phyloP scores from a whole-genome alignment of 352 stramenopile species.

The Globisporangium viniferum region DNA sequence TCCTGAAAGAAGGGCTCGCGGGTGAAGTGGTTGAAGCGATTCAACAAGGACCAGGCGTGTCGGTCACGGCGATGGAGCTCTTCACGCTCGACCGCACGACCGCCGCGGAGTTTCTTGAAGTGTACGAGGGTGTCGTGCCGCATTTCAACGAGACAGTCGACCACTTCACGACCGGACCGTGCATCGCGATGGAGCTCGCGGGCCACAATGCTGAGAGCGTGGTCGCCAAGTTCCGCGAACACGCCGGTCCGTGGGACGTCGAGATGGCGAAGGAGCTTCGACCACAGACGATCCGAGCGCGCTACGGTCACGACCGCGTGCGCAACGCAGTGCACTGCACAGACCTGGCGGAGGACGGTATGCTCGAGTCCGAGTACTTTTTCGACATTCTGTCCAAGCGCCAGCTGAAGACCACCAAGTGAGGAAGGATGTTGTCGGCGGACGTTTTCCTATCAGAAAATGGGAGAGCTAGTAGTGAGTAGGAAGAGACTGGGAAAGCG shows the following conservation, averaged over 20 bases:
- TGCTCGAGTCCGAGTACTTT: constrained; percentile 91
- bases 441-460: not conserved
- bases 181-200: constrained; percentile 89
- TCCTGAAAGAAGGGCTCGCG: constrained; percentile 81
- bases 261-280: constrained; percentile 92
- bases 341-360: constrained; percentile 88
- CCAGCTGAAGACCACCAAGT: constrained; percentile 22
- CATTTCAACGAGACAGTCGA: constrained; percentile 89
- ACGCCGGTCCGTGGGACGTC: constrained; percentile 88
- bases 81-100: constrained; percentile 87
- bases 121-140: constrained; percentile 90
- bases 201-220: constrained; percentile 51
- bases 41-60: constrained; percentile 54
- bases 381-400: constrained; percentile 90
- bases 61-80: constrained; percentile 85
- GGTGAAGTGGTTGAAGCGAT: constrained; percentile 87
- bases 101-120: constrained; percentile 90
- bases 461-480: not conserved
- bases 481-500: not conserved
- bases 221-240: constrained; percentile 73
- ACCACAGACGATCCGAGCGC: constrained; percentile 85
- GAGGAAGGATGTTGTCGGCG: not conserved
- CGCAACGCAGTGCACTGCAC: constrained; percentile 93
- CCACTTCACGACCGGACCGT: constrained; percentile 86
- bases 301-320: constrained; percentile 86